These are phyloP conservation scores for Arthroderma uncinatum DNA, from an alignment of 2,329 filamentous ascomycete genomes.

Conservation along the genomic window DNA sequence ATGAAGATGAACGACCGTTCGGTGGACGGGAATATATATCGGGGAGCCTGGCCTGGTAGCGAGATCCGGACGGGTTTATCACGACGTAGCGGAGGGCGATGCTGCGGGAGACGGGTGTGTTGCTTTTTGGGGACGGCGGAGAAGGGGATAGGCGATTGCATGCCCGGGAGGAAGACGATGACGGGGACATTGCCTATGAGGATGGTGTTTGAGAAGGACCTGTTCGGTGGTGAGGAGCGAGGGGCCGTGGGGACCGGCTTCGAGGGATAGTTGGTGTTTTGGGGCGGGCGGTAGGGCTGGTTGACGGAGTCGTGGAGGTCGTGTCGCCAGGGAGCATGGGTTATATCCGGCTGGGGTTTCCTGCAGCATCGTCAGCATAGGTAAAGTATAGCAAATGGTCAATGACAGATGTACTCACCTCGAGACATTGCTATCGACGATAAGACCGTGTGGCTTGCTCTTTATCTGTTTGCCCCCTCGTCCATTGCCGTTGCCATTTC, in stretches of 20 bases:
- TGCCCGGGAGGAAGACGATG: conserved; percentile 65
- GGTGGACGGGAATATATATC: conserved; percentile 81
- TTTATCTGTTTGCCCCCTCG: conserved; percentile 46
- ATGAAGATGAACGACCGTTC: conserved; percentile 98
- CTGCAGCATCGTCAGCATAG: conserved; percentile 1
- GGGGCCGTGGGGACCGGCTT: conserved; percentile 35
- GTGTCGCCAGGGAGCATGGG: conserved; percentile 68
- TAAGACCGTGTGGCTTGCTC: conserved; percentile 43
- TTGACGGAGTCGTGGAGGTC: conserved; percentile 71
- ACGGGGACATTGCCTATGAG: conserved; percentile 77
- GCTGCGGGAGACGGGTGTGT: conserved; percentile 88
- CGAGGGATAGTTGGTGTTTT: conserved; percentile 23
- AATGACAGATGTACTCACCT: conserved; percentile 28
- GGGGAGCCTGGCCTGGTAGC: conserved; percentile 63
- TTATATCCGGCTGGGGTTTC: conserved; percentile 16
- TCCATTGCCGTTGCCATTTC: conserved; percentile 59
- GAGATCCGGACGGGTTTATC: conserved; percentile 96
- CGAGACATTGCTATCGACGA: conserved; percentile 33
- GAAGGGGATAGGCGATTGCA: conserved; percentile 60
- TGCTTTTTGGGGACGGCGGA: conserved; percentile 71
- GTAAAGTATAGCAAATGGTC: conserved; percentile 20
- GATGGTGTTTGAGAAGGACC: conserved; percentile 71
- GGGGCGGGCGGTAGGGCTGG: conserved; percentile 21
- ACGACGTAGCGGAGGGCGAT: conserved; percentile 81
- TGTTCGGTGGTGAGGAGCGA: conserved; percentile 56